Evolutionary conservation across 2,329 filamentous ascomycete species (phyloP), one percentile per base, ranked within the genome.

Genomic region (Colletotrichum ledebouriae): DNA sequence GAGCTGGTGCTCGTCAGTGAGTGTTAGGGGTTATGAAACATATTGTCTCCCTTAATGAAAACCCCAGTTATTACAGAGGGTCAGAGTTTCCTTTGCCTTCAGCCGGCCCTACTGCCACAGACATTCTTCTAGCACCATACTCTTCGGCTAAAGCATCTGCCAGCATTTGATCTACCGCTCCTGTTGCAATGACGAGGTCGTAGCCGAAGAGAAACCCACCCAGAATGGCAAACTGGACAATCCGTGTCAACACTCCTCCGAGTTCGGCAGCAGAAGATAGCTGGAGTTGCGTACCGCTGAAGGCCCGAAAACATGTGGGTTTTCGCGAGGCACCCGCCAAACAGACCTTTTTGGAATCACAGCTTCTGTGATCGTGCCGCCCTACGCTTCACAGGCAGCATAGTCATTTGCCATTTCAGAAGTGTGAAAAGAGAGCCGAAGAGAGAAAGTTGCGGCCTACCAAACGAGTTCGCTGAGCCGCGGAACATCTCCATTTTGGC

Each of bases 191-290:
- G 17, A 17, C 17, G 17, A 17, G 17, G 59, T 85, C 83, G 72
- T 85, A 85, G 2, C 83, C 83, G 49, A 84, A 85, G 2, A 84
- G 76, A 20, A 85, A 85, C 66, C 75, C 79, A 1, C 78, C 78
- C 3, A 82, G 78, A 41, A 77, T 74, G 4, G 76, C 75, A 53
- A 78, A 77, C 73, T 76, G 37, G 15, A 37, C 25, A 25, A 20
- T 9, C 12, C 12, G 3, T 34, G 29, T 52, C 29, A 52, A 29
- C 15, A 49, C 59, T 20, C 12, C 17, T 33, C 4, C 25, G 25
- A 25, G 10, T 13, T 34, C 2, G 4, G 4, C 25, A 13, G 34
- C 22, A 6, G 25, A 11, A 17, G 10, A 17, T 17, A 17, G 29
- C 13, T 52, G 9, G 33, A 33, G 49, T 34, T 1, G 71, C 76